phyloP scores from a whole-genome alignment of 2,329 filamentous ascomycete genomes.

The Sclerotinia trifoliorum region DNA sequence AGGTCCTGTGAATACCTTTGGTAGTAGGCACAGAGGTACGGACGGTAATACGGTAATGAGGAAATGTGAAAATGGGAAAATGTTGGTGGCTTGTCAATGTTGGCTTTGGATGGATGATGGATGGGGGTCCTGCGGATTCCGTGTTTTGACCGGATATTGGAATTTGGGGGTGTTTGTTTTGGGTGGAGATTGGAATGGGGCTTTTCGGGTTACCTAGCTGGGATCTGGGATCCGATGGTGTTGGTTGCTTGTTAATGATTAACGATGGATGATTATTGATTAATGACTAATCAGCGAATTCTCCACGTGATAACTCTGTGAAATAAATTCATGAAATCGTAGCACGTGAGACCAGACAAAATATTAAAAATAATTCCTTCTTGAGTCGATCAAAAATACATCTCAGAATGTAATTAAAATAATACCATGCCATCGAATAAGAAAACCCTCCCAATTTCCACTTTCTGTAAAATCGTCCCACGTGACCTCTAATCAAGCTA shows the following conservation, averaged over 20 bases:
- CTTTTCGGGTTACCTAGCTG: neutral
- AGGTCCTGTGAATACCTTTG: too few relatives aligned
- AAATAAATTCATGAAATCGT: fast-evolving
- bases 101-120: neutral
- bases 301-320: neutral
- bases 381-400: too few relatives aligned
- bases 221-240: neutral
- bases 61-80: neutral
- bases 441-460: too few relatives aligned
- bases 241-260: neutral
- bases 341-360: neutral
- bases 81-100: neutral
- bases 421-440: fast-evolving
- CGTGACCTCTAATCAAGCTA: conserved; percentile 8
- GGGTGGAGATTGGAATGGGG: neutral
- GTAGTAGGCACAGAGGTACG: too few relatives aligned
- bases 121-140: neutral
- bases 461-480: neutral
- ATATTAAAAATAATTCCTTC: neutral
- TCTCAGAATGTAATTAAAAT: fast-evolving
- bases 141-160: neutral
- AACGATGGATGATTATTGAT: neutral
- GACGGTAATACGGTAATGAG: too few relatives aligned
- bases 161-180: neutral
- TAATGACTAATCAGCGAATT: neutral